Evolutionary conservation across 345 rosid species (phyloP), one percentile per base, ranked within the genome.

Genomic region (Salix suchowensis): DNA sequence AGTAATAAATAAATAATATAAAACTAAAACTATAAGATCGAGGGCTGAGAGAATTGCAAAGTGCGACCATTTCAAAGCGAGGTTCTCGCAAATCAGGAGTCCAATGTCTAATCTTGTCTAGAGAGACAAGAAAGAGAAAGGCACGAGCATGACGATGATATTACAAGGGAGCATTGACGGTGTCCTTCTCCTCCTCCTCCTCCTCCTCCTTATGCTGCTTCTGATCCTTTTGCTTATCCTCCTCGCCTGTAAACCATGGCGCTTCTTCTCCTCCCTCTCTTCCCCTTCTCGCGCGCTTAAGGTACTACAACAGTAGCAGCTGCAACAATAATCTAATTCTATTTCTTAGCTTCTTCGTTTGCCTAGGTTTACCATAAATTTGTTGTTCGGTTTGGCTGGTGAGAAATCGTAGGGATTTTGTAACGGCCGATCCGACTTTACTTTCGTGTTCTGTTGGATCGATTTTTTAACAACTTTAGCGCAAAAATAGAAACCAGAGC

Each of bases 201-300:
- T 88, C 66, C 76, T 85, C 62, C 82, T 85, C 73, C 85, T 94
- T 78, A 83, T 92, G 93, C 77, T 93, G 82, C 80, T 93, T 62
- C 71, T 93, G 81, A 77, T 93, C 86, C 48, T 89, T 85, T 42
- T 96, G 84, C 67, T 90, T 86, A 40, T 92, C 88, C 75, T 93
- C 79, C 37, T 89, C 78, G 92, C 88, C 87, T 93, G 93, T 82
- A 88, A 87, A 75, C 99, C 98, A 81, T 96, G 99, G 98, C 99
- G 97, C 26, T 88, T 77, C 85, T 88, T 78, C 83, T 74, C 90
- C 79, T 84, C 87, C 80, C 62, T n/a, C 24, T 77, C 87, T 52
- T 80, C 88, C 67, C 84, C 83, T 62, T 74, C 85, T 74, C 87
- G 86, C 81, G 14, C 81, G 83, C 42, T 81, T 86, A 86, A 91